Evolutionary conservation across 805 yeast species (phyloP), one percentile per base, ranked within the genome.

Genomic region (Metschnikowia dekortorum): DNA sequence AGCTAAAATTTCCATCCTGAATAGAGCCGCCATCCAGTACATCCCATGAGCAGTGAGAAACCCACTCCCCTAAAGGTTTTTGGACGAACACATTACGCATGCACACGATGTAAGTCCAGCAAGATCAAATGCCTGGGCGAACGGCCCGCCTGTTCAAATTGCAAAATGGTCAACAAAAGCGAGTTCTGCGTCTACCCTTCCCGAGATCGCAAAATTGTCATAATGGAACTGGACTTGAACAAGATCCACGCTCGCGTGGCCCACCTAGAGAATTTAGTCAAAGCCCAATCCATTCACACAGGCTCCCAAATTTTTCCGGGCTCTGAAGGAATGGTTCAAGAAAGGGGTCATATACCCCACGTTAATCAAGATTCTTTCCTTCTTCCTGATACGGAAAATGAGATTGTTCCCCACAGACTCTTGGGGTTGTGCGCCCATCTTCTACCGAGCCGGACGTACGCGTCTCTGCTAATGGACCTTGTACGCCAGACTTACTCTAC

Each of bases 71-170:
- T 72, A 31, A 71, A 71, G 60, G 75, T 72, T 32, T 72, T 64
- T 56, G 77, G 77, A 2, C 58, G 77, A 36, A 58, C 66, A 40
- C 77, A 72, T 52, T 71, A 72, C 52, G 77, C 77, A 4, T 72
- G 77, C 57, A 62, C 68, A n/a, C 62, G 75, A 31, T 72, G 77
- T 55, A 71, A 70, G 52, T 45, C 68, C 40, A 64, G 70, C 46
- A 72, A 72, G 49, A 69, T 70, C 58, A 67, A 68, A 52, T 72
- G 77, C 50, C 69, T 72, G 31, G 77, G 77, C 6, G 75, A 68
- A 39, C 63, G 62, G 44, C 77, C 76, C 14, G 66, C 71, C 14
- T 72, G 77, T 48, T 60, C 74, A 8, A 72, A 70, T 50, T 72
- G 77, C 59, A 67, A 65, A 43, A 56, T 62, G 44, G 63, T 63